Conservation (phyloP, 345 rosid species). For the Acer saccharum region DNA sequence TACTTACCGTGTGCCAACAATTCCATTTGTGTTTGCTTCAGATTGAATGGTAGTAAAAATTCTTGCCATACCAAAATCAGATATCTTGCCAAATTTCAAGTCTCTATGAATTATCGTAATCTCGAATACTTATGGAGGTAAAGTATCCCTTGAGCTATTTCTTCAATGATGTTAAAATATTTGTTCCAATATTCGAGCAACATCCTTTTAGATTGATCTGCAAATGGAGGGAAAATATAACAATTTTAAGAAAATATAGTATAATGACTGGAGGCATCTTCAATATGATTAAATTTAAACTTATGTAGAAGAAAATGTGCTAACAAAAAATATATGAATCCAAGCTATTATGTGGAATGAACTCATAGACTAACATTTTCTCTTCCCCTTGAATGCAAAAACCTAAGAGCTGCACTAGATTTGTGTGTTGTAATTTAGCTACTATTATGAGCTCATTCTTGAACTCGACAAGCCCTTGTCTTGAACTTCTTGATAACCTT, state of each 20-base stretch:
- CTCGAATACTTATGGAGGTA: neutral
- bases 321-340: constrained; percentile 24
- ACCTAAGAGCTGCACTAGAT: too few species aligned
- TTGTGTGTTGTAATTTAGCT: too few species aligned
- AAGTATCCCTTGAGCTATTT: neutral
- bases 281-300: too few species aligned
- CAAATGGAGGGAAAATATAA: neutral
- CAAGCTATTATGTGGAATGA: constrained; percentile 6
- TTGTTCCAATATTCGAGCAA: neutral
- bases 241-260: too few species aligned
- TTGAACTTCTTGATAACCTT: too few species aligned
- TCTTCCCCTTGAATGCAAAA: too few species aligned
- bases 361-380: constrained; percentile 7
- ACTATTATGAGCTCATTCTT: too few species aligned
- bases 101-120: constrained; percentile 7
- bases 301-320: too few species aligned
- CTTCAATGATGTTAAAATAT: neutral
- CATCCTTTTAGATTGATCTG: neutral
- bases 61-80: constrained; percentile 32
- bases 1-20: constrained; percentile 16
- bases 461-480: too few species aligned
- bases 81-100: constrained; percentile 24
- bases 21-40: constrained; percentile 3
- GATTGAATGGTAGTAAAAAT: constrained; percentile 9
- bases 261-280: too few species aligned